Conservation (phyloP, 148 eudicot species). For the Bassia scoparia region DNA sequence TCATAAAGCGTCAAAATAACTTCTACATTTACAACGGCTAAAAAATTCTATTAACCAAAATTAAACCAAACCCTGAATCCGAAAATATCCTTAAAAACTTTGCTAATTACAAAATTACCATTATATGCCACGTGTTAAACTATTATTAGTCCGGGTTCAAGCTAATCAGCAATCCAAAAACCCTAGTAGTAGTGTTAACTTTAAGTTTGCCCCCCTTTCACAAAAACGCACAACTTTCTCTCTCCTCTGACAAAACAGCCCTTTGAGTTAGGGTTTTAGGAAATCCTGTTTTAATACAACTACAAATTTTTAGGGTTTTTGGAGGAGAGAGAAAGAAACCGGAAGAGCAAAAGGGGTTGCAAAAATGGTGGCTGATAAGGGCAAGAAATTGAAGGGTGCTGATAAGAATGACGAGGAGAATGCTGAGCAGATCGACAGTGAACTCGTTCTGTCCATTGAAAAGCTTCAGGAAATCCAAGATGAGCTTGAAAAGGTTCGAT, state of each 20-base stretch:
- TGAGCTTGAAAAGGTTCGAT: constrained; percentile 78
- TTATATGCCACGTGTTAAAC: background rate
- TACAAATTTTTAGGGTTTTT: constrained; percentile 23
- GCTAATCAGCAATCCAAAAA: constrained; percentile 11
- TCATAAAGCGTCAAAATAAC: background rate
- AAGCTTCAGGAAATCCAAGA: constrained; percentile 92
- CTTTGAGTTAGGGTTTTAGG: constrained; percentile 32
- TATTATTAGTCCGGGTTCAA: background rate
- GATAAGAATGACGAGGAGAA: constrained; percentile 55
- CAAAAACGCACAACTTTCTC: background rate
- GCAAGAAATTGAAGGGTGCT: constrained; percentile 59
- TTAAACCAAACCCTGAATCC: background rate
- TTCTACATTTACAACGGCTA: background rate
- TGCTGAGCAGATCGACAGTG: constrained; percentile 49
- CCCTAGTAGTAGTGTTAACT: background rate
- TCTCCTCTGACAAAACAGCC: constrained; percentile 10
- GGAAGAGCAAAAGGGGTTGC: too few species aligned
- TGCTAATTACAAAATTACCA: constrained; percentile 2
- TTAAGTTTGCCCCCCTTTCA: background rate
- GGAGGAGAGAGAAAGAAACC: constrained; percentile 3
- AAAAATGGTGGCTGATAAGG: constrained; percentile 69
- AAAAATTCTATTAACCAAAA: background rate
- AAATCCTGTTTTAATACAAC: constrained; percentile 10
- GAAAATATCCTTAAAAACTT: background rate
- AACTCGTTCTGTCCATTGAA: constrained; percentile 64